Percentiles rank a stretch among this genome's conserved stretches.
These are phyloP conservation scores for Scheffersomyces lignosus DNA, from an alignment of 805 yeast genomes.

Conservation along the genomic window DNA sequence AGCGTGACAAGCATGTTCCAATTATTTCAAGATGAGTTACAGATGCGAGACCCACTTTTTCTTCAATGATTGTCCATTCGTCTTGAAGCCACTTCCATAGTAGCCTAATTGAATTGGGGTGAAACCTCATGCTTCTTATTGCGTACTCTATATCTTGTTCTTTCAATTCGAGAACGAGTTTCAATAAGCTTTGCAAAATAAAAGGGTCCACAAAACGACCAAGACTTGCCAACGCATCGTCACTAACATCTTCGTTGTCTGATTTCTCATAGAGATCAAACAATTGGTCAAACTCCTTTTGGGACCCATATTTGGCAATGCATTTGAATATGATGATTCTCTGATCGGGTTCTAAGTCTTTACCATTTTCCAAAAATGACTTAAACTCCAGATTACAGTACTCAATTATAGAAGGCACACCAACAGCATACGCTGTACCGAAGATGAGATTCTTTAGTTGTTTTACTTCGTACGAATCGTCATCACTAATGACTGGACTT, in stretches of 20 bases:
- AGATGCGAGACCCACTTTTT: slow-evolving; percentile 76
- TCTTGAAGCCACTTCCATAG: slow-evolving; percentile 71
- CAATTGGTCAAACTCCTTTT: slow-evolving; percentile 61
- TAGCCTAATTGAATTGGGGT: slow-evolving; percentile 62
- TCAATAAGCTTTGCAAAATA: slow-evolving; percentile 50
- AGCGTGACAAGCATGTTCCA: slow-evolving; percentile 56
- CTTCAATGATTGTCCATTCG: slow-evolving; percentile 70
- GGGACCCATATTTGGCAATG: slow-evolving; percentile 67
- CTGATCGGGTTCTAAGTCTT: slow-evolving; percentile 73
- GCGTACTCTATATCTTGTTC: slow-evolving; percentile 77
- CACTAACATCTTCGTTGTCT: slow-evolving; percentile 61
- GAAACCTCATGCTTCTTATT: slow-evolving; percentile 67
- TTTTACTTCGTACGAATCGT: slow-evolving; percentile 60
- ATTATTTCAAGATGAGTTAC: slow-evolving; percentile 79
- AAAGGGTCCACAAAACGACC: slow-evolving; percentile 60
- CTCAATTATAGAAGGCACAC: slow-evolving; percentile 46
- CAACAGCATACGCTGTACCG: slow-evolving; percentile 55
- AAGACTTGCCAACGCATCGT: slow-evolving; percentile 65
- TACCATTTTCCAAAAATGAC: slow-evolving; percentile 59
- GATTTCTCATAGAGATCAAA: slow-evolving; percentile 62
- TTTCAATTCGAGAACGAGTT: slow-evolving; percentile 59
- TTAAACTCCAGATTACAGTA: slow-evolving; percentile 52
- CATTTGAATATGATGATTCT: slow-evolving; percentile 62
- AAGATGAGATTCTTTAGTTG: slow-evolving; percentile 68
- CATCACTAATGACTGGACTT: slow-evolving; percentile 58